These are phyloP conservation scores for Apostasia ramifera DNA, from an alignment of 106 monocot species.

Conservation along the genomic window DNA sequence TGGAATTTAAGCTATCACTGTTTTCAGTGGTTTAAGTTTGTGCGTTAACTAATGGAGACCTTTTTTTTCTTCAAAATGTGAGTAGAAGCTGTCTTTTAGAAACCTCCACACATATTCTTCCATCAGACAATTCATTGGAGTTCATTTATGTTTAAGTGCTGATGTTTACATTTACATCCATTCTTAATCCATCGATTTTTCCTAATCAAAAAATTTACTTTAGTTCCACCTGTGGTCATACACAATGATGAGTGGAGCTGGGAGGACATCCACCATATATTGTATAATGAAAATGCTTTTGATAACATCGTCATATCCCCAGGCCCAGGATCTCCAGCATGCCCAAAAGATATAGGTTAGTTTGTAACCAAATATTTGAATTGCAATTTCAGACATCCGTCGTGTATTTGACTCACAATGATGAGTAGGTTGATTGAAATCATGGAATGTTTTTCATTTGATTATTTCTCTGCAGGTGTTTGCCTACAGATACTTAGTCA, in stretches of 20 bases:
- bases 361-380: not conserved
- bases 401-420: no score
- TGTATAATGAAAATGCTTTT: conserved; percentile 62
- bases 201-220: not conserved
- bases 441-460: not conserved
- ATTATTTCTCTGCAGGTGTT: conserved; percentile 39
- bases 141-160: not conserved
- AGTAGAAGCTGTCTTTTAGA: no score
- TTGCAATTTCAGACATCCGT: no score
- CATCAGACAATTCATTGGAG: no score
- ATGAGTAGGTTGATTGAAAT: no score
- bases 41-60: no score
- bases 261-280: conserved; percentile 30
- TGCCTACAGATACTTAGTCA: conserved; percentile 59
- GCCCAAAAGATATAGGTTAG: conserved; percentile 67
- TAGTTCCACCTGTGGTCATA: conserved; percentile 84
- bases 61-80: no score
- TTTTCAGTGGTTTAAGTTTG: no score
- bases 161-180: not conserved
- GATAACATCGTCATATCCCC: conserved; percentile 98
- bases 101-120: no score
- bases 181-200: conserved; percentile 1
- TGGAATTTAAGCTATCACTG: no score
- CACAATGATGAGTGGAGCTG: conserved; percentile 92
- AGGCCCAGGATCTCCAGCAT: conserved; percentile 84